Evolutionary conservation across 2,329 filamentous ascomycete species (phyloP).

Genomic region (Fusarium foetens): DNA sequence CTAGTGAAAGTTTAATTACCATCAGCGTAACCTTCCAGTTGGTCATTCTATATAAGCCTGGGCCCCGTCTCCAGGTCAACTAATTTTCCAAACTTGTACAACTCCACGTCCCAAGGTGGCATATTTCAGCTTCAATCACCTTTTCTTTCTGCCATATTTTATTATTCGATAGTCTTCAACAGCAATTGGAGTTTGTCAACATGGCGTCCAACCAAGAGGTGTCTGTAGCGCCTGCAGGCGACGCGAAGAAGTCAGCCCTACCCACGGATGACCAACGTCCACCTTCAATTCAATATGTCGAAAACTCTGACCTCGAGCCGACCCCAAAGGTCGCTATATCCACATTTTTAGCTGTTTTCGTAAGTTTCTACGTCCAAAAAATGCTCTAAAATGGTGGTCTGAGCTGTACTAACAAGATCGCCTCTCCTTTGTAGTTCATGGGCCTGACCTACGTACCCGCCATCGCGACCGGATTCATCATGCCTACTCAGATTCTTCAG

Average conservation of each 20-base stretch:
- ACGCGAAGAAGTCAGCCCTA: neutral
- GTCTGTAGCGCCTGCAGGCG: neutral
- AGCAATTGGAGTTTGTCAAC: neutral
- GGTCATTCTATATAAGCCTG: neutral
- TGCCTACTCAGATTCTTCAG: conserved; percentile 15
- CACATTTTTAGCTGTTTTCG: conserved; percentile 8
- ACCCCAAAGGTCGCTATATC: conserved; percentile 10
- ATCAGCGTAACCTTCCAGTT: neutral
- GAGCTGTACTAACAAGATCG: neutral
- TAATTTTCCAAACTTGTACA: neutral
- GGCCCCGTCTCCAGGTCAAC: neutral
- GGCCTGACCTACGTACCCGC: conserved; percentile 11
- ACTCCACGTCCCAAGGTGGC: neutral
- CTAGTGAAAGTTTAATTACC: neutral
- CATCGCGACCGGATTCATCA: conserved; percentile 9
- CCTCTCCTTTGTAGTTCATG: conserved; percentile 1
- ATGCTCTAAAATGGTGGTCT: accelerated
- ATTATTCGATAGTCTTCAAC: neutral
- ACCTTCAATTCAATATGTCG: neutral
- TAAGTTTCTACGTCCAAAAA: neutral
- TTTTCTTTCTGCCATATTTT: neutral
- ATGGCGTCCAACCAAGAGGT: conserved; percentile 1
- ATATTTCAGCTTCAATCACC: neutral
- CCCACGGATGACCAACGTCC: neutral
- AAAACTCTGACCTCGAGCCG: neutral